Evolutionary conservation across 306 rosid species (phyloP), one percentile per base, ranked within the genome.

Genomic region (Gynostemma pentaphyllum): DNA sequence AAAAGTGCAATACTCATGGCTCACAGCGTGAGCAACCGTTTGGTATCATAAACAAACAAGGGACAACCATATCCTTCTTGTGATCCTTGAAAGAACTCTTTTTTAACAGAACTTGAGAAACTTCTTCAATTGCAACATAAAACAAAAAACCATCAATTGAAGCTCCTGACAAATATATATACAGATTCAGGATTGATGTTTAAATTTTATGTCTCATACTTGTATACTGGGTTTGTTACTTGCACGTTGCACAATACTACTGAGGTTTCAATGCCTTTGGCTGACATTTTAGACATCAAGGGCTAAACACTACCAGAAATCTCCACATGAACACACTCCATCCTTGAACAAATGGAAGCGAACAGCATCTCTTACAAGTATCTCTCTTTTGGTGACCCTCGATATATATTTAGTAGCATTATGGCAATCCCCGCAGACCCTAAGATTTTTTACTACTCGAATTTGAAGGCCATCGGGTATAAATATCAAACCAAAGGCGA

Each of bases 351-450:
- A 79, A 82, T 90, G 97, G 71, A 81, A 90, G 41, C 96, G 79
- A 41, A 73, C 89, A 30, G 95, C 70, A 65, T 90, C 96, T 74
- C 96, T 80, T 45, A 90, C 97, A 59, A 90, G 96, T 69, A 90
- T 90, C 72, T 87, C 97, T 78, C 97, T 85, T 64, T 74, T 79
- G 51, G 96, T 85, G 73, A 87, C 75, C 82, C 70, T 85, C 62
- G 96, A 83, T 70, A 90, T 85, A 66, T 87, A 90, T 66, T 90
- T 90, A 15, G 97, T 85, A 64, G 95, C 96, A 77, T 85, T 87
- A 77, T 87, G 97, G 70, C 96, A 87, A 82, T 90, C 96, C 51
- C 83, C 89, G 67, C 95, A 90, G 23, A 87, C 95, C 81, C 96
- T 81, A 68, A 90, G 76, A 78, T 90, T 90, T 75, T 90, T 90